Percentiles rank a stretch among this genome's conserved stretches.
Conservation (phyloP, 768 basidiomycete species). For the Trametes punicea region DNA sequence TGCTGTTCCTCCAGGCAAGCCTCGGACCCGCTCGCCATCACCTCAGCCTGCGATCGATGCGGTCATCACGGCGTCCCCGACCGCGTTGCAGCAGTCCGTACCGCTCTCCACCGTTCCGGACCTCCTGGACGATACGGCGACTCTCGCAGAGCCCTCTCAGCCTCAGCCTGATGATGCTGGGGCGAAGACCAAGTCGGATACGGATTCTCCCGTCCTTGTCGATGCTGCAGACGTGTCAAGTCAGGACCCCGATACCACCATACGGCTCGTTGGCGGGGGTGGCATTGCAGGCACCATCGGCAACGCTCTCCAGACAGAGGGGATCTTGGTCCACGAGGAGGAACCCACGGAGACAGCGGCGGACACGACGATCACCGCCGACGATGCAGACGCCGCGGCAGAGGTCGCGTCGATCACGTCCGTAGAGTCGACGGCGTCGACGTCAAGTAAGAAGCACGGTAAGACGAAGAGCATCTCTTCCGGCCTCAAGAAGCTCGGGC, state of each 20-base stretch:
- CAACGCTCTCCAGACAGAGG: slow-evolving; percentile 30
- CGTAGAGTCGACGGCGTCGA: slow-evolving; percentile 35
- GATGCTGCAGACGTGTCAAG: slow-evolving; percentile 18
- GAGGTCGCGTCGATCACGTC: slow-evolving; percentile 33
- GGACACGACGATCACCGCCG: slow-evolving; percentile 18
- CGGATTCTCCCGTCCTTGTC: slow-evolving; percentile 28
- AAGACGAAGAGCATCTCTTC: slow-evolving; percentile 59
- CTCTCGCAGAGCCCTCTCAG: slow-evolving; percentile 9
- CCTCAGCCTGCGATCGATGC: slow-evolving; percentile 6
- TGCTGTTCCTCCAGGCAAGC: slow-evolving; percentile 5
- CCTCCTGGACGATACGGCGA: slow-evolving; percentile 10
- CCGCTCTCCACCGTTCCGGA: slow-evolving; percentile 2
- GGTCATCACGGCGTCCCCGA: slow-evolving; percentile 10
- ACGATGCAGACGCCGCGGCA: slow-evolving; percentile 15
- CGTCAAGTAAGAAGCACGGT: slow-evolving; percentile 37
- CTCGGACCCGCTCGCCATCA: slow-evolving; percentile 10
- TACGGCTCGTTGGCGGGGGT: slow-evolving; percentile 59
- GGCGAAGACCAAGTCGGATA: slow-evolving; percentile 11
- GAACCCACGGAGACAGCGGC: slow-evolving; percentile 26
- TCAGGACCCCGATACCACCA: slow-evolving; percentile 38
- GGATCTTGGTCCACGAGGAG: slow-evolving; percentile 35
- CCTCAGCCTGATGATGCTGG: background rate
- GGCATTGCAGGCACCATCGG: slow-evolving; percentile 41
- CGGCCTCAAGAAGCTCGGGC: slow-evolving; percentile 53
- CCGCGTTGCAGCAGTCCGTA: background rate